Base-by-base conservation (phyloP, 2,329 filamentous ascomycete species). In the Fusarium algeriense region DNA sequence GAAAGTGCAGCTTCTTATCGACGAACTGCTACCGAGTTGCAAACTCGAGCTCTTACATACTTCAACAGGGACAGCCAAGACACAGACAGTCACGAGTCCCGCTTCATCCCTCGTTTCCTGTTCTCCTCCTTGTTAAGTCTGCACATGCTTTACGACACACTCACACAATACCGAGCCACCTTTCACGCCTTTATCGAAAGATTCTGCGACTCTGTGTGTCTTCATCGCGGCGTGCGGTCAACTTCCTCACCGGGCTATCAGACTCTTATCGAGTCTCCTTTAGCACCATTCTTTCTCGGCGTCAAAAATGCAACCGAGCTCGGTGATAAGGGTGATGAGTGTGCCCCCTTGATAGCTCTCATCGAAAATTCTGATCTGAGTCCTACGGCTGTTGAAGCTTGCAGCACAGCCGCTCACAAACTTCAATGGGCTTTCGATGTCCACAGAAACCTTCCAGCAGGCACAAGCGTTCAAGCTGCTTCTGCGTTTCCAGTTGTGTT, bases 61-160 rank as follows among this genome's bases (percentile, higher is more conserved):
- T 84, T 81, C 69, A 84, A 79, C 48, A 76, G 71, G 34, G 74
- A 80, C 8, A 57, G 71, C 6, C 76, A 80, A 23, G 77, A 80
- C 12, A 73, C 62, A 13, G 65, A 69, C 15, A 63, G 61, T 35
- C 28, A 44, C 14, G 70, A 77, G 5, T 70, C 70, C 7, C 78
- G 78, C 50, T 81, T 78, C 41, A 73, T 84, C 23, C 80, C 83
- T 3, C 78, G 82, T 17, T 84, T 85, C 59, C 74, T 86, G n/a
- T 86, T 86, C 73, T 81, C 84, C 8, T 77, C 79, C 20, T 63
- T 82, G 8, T 72, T 86, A 2, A 83, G 84, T 43, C 78, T 86
- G 10, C 85, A 87, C 56, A 80, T 83, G 41, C 80, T 88, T 7
- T 85, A 82, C 70, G 85, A 88, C 58, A 82, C 82, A 4, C 78